Evolutionary conservation across 352 stramenopile genomes (phyloP).

Genomic region (Globisporangium echinulatum): DNA sequence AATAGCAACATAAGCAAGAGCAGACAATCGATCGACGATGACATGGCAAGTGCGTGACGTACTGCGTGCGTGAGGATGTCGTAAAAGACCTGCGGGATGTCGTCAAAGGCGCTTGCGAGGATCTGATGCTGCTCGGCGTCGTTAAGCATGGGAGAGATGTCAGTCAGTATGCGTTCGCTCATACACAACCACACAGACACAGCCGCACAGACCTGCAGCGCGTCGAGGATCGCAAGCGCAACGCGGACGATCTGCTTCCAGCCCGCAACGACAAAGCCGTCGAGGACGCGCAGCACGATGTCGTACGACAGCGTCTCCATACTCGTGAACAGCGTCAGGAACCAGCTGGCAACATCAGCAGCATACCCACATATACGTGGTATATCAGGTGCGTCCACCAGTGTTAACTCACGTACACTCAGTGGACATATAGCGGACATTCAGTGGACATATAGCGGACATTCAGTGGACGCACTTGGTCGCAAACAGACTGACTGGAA

Average conservation of each 20-base stretch:
- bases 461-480: constrained; percentile 36
- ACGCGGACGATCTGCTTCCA: constrained; percentile 74
- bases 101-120: constrained; percentile 54
- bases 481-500: constrained; percentile 60
- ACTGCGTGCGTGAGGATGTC: constrained; percentile 60
- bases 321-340: constrained; percentile 78
- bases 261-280: constrained; percentile 59
- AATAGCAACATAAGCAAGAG: too few relatives aligned
- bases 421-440: too few relatives aligned
- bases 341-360: constrained; percentile 38
- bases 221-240: constrained; percentile 45
- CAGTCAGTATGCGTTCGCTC: background rate
- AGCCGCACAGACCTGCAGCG: constrained; percentile 28
- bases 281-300: constrained; percentile 48
- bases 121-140: constrained; percentile 29
- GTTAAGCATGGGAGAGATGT: too few relatives aligned
- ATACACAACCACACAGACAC: background rate
- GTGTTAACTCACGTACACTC: too few relatives aligned
- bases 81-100: constrained; percentile 74
- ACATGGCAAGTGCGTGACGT: constrained; percentile 2
- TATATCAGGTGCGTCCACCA: background rate
- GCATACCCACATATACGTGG: background rate
- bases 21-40: too few relatives aligned
- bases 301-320: constrained; percentile 66
- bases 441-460: background rate